These are phyloP conservation scores for Plasmodium malariae DNA, from an alignment of 169 alveolate genomes.

Conservation along the genomic window DNA sequence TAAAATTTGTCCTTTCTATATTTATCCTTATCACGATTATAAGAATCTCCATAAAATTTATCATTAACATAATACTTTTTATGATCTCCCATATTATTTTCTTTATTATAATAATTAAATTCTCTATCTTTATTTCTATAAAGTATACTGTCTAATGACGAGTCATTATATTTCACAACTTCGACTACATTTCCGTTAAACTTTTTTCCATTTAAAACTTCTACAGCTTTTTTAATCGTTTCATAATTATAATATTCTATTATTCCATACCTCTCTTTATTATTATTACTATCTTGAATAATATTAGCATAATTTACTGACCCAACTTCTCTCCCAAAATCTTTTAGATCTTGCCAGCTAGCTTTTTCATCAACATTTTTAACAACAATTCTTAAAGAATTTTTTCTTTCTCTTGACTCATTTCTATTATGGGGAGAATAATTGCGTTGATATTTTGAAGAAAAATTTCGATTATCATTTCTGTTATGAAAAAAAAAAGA, in stretches of 20 bases:
- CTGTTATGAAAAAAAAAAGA: slow-evolving; percentile 70
- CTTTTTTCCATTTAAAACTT: slow-evolving; percentile 82
- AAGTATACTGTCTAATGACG: neutral
- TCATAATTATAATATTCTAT: slow-evolving; percentile 85
- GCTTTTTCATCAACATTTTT: slow-evolving; percentile 88
- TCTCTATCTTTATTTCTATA: slow-evolving; percentile 9
- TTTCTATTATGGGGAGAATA: slow-evolving; percentile 58
- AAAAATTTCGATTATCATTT: slow-evolving; percentile 32
- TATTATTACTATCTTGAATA: slow-evolving; percentile 78
- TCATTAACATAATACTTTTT: slow-evolving; percentile 12
- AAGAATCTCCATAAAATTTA: neutral
- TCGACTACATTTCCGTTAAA: slow-evolving; percentile 77
- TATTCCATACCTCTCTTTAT: slow-evolving; percentile 81
- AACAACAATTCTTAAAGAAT: slow-evolving; percentile 80
- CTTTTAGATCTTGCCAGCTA: slow-evolving; percentile 91
- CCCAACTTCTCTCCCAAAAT: slow-evolving; percentile 90
- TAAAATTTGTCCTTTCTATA: slow-evolving; percentile 8
- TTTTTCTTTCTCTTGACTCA: slow-evolving; percentile 78
- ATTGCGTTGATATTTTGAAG: slow-evolving; percentile 40
- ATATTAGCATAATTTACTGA: slow-evolving; percentile 88
- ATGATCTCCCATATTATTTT: neutral
- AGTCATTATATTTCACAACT: slow-evolving; percentile 64
- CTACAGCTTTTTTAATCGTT: slow-evolving; percentile 84
- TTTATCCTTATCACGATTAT: neutral
- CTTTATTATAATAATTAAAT: neutral